Evolutionary conservation across 306 rosid species (phyloP).

Genomic region (Aeschynomene evenia): DNA sequence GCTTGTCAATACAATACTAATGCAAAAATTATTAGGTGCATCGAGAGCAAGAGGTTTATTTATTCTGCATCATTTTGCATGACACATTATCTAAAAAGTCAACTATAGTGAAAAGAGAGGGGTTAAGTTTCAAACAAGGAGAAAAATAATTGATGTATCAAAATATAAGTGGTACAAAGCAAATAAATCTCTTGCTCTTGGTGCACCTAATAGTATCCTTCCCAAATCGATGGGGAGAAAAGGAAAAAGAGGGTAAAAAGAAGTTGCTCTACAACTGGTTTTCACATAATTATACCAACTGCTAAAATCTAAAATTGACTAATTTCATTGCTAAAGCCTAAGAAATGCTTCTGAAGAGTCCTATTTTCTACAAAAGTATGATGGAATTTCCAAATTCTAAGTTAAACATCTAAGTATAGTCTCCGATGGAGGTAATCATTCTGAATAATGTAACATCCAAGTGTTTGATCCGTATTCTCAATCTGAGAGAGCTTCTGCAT

Average conservation of each 20-base stretch:
- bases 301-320: neutral
- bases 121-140: too few relatives aligned
- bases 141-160: too few relatives aligned
- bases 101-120: too few relatives aligned
- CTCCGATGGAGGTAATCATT: neutral
- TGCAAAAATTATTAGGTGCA: too few relatives aligned
- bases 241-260: too few relatives aligned
- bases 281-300: neutral
- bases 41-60: too few relatives aligned
- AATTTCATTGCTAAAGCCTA: neutral
- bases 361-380: conserved; percentile 2
- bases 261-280: neutral
- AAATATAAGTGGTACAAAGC: too few relatives aligned
- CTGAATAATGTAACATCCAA: conserved; percentile 13
- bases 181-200: too few relatives aligned
- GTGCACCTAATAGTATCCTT: too few relatives aligned
- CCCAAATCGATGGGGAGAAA: neutral
- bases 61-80: too few relatives aligned
- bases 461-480: conserved; percentile 17
- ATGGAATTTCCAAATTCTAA: neutral
- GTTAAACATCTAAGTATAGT: conserved; percentile 22
- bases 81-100: too few relatives aligned
- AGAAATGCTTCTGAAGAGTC: conserved; percentile 18
- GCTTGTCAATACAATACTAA: neutral
- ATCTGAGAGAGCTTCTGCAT: conserved; percentile 30